These are phyloP conservation scores for Aspergillus haitiensis DNA, from an alignment of 495 filamentous ascomycete species.

Conservation along the genomic window DNA sequence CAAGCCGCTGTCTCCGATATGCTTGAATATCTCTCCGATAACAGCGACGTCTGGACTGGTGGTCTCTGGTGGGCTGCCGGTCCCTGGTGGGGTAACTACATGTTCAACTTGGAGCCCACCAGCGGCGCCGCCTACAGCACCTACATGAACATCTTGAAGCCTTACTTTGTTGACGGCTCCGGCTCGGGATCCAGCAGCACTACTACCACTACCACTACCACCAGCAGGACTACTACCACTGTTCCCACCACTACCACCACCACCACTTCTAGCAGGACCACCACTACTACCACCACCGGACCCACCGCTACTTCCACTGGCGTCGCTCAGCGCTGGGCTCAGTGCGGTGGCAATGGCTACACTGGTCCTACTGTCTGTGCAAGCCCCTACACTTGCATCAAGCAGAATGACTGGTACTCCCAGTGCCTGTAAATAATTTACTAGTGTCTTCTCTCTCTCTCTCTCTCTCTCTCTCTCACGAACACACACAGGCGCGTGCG, in stretches of 20 bases:
- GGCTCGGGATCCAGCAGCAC: constrained; percentile 26
- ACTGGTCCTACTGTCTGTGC: constrained; percentile 50
- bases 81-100: constrained; percentile 58
- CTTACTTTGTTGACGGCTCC: constrained; percentile 33
- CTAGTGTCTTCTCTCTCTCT: neutral
- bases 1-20: constrained; percentile 63
- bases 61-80: constrained; percentile 72
- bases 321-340: constrained; percentile 46
- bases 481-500: too few relatives aligned
- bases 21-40: constrained; percentile 57
- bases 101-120: constrained; percentile 61
- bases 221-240: constrained; percentile 22
- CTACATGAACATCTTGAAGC: constrained; percentile 37
- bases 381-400: constrained; percentile 39
- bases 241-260: constrained; percentile 28
- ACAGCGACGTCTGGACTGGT: constrained; percentile 69
- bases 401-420: constrained; percentile 43
- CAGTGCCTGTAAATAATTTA: constrained; percentile 41
- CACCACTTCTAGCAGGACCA: constrained; percentile 22
- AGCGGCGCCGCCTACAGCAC: constrained; percentile 51
- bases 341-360: constrained; percentile 53
- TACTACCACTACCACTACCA: constrained; percentile 29
- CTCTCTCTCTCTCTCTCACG: too few relatives aligned
- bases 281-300: constrained; percentile 19
- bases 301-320: constrained; percentile 24